Conservation (phyloP, 495 filamentous ascomycete species). For the Aspergillus bertholletiae region DNA sequence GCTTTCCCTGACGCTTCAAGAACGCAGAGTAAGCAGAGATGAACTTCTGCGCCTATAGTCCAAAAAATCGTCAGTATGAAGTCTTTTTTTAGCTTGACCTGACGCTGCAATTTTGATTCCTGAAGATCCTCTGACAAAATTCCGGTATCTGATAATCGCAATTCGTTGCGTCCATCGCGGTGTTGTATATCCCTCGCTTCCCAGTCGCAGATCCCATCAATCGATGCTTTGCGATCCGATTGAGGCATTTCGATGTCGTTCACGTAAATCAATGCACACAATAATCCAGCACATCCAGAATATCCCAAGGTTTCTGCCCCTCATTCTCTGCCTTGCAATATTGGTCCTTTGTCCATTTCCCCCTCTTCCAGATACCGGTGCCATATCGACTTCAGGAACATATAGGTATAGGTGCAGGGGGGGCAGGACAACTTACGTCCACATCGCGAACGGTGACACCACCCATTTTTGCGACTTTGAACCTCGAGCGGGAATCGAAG, state of each 20-base stretch:
- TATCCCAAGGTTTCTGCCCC: not conserved
- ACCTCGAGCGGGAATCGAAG: conserved; percentile 27
- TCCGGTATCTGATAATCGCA: not conserved
- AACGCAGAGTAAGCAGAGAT: conserved; percentile 92
- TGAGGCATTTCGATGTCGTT: not conserved
- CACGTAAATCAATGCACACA: not conserved
- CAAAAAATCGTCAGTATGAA: conserved; percentile 17
- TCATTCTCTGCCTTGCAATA: not conserved
- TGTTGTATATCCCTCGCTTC: not conserved
- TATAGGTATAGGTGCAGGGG: conserved; percentile 5
- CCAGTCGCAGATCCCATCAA: conserved; percentile 2
- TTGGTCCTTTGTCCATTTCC: not conserved
- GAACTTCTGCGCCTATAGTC: conserved; percentile 82
- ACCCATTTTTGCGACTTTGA: conserved; percentile 69
- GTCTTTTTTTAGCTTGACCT: conserved; percentile 1
- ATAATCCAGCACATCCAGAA: not conserved
- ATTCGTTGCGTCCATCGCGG: not conserved
- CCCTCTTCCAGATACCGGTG: not conserved
- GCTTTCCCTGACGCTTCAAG: conserved; percentile 98
- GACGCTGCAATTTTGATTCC: not conserved
- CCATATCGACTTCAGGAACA: not conserved
- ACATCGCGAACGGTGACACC: conserved; percentile 87
- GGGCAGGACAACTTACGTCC: conserved; percentile 63
- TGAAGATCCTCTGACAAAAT: not conserved
- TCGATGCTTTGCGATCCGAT: not conserved